phyloP scores from a whole-genome alignment of 805 yeast species.

The Candida glaebosa region DNA sequence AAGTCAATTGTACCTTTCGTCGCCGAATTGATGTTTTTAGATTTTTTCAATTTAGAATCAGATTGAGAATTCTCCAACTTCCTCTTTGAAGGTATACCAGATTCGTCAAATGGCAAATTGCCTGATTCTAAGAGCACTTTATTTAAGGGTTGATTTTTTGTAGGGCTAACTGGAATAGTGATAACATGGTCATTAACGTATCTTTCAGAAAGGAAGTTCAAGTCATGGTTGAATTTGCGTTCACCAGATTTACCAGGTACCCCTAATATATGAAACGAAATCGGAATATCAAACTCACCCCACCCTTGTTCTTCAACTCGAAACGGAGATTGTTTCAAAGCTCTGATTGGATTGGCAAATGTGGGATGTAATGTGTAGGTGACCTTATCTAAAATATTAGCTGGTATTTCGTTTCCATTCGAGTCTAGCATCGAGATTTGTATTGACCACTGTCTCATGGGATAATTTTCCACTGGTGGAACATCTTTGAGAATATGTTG shows the following conservation, averaged over 20 bases:
- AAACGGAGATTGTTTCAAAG: slow-evolving; percentile 80
- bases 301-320: slow-evolving; percentile 90
- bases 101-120: slow-evolving; percentile 57
- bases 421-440: slow-evolving; percentile 71
- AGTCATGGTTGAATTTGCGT: slow-evolving; percentile 80
- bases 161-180: slow-evolving; percentile 59
- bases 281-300: slow-evolving; percentile 95
- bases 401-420: slow-evolving; percentile 80
- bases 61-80: slow-evolving; percentile 10
- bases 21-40: slow-evolving; percentile 43
- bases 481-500: slow-evolving; percentile 80
- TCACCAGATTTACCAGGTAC: slow-evolving; percentile 81
- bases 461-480: slow-evolving; percentile 85
- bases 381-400: slow-evolving; percentile 84
- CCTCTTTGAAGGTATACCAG: slow-evolving; percentile 27
- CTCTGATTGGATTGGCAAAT: slow-evolving; percentile 82
- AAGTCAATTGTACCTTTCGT: slow-evolving; percentile 77
- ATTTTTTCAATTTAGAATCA: slow-evolving; percentile 45
- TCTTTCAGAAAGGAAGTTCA: slow-evolving; percentile 75
- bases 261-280: slow-evolving; percentile 64
- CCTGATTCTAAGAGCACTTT: slow-evolving; percentile 79
- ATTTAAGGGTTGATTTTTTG: slow-evolving; percentile 64
- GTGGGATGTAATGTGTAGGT: slow-evolving; percentile 95
- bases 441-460: slow-evolving; percentile 92
- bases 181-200: slow-evolving; percentile 77